Percentiles rank a stretch among this genome's conserved stretches.
These are phyloP conservation scores for Fusarium aywerte DNA, from an alignment of 2,329 filamentous ascomycete species.

Conservation along the genomic window DNA sequence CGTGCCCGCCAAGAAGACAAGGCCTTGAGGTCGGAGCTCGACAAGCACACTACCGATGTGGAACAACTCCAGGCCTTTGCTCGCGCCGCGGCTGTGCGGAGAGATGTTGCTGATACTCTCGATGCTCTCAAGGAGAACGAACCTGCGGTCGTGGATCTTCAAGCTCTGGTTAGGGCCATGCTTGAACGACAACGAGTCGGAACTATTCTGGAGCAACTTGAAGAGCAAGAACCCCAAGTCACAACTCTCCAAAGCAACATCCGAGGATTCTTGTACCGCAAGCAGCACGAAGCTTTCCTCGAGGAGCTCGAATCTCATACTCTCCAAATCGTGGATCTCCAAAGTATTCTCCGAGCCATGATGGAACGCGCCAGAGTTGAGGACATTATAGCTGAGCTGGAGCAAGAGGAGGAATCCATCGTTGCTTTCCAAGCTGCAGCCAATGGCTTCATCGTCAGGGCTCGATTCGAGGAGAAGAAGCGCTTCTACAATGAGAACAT, in stretches of 20 bases:
- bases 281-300: slow-evolving; percentile 70
- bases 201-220: slow-evolving; percentile 64
- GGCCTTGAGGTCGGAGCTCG: slow-evolving; percentile 61
- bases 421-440: slow-evolving; percentile 78
- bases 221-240: slow-evolving; percentile 66
- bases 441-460: slow-evolving; percentile 78
- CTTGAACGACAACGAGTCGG: slow-evolving; percentile 63
- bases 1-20: slow-evolving; percentile 33
- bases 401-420: slow-evolving; percentile 83
- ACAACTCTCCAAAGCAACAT: slow-evolving; percentile 72
- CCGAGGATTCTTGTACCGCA: slow-evolving; percentile 73
- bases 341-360: slow-evolving; percentile 82
- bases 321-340: slow-evolving; percentile 74
- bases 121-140: slow-evolving; percentile 61
- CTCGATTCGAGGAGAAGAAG: slow-evolving; percentile 83
- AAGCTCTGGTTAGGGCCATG: slow-evolving; percentile 71
- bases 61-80: slow-evolving; percentile 62
- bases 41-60: slow-evolving; percentile 56
- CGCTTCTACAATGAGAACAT: slow-evolving; percentile 95
- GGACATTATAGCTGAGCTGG: slow-evolving; percentile 77
- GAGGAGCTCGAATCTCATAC: slow-evolving; percentile 76
- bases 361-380: slow-evolving; percentile 80
- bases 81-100: slow-evolving; percentile 66
- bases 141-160: slow-evolving; percentile 61
- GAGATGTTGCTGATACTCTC: slow-evolving; percentile 60